phyloP scores from a whole-genome alignment of 2,329 filamentous ascomycete species.

The Aphanocladium album region DNA sequence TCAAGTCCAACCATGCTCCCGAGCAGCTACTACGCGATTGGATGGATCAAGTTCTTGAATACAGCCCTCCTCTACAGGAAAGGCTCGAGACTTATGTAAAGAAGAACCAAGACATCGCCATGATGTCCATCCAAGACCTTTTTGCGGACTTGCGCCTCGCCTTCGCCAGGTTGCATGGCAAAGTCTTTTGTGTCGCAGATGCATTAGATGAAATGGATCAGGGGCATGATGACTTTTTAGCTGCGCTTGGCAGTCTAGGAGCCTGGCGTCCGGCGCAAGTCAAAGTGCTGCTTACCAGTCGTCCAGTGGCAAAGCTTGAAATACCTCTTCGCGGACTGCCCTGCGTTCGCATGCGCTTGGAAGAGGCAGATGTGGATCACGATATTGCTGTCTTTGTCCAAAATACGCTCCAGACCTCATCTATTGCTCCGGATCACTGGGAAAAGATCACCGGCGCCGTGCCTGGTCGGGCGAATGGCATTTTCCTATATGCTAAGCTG shows the following conservation, averaged over 20 bases:
- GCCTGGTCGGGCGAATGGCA: conserved; percentile 31
- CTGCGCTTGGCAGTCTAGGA: conserved; percentile 27
- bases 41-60: conserved; percentile 26
- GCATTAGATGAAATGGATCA: conserved; percentile 43
- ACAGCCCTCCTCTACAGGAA: conserved; percentile 23
- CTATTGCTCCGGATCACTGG: conserved; percentile 21
- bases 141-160: conserved; percentile 4
- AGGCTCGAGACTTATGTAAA: conserved; percentile 28
- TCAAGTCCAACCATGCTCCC: conserved; percentile 29
- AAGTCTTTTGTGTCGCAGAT: conserved; percentile 35
- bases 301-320: conserved; percentile 29
- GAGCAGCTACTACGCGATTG: conserved; percentile 28
- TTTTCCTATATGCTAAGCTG: conserved; percentile 41
- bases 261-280: conserved; percentile 25
- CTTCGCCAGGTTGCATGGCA: conserved; percentile 17
- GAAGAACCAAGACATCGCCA: not conserved
- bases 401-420: not conserved
- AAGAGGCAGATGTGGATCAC: not conserved
- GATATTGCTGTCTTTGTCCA: not conserved
- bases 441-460: conserved; percentile 23
- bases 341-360: conserved; percentile 22
- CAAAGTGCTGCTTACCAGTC: conserved; percentile 40
- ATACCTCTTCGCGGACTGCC: conserved; percentile 21
- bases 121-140: not conserved
- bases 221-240: conserved; percentile 30